Evolutionary conservation across 176 grass and related monocot species (phyloP).

Genomic region (Aegilops speltoides): DNA sequence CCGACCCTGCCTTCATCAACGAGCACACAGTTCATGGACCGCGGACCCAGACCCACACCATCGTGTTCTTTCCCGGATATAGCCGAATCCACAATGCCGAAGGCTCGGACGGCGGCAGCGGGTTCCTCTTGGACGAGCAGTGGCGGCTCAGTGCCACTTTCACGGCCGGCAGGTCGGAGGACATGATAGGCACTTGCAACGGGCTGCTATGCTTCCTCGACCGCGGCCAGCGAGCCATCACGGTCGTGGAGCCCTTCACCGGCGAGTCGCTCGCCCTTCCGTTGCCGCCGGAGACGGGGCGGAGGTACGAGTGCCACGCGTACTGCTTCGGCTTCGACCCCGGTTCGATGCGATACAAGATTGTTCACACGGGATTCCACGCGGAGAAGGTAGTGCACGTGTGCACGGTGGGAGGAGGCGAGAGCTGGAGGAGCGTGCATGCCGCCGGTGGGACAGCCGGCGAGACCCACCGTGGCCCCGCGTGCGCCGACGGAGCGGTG

Average conservation of each 20-base stretch:
- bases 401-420: not conserved
- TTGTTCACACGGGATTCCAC: not conserved
- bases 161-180: not conserved
- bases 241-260: not conserved
- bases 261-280: not conserved
- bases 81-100: no score
- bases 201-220: not conserved
- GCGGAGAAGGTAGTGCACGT: not conserved
- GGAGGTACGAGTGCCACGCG: no score
- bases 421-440: not conserved
- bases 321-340: conserved; percentile 19
- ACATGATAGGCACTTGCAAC: not conserved
- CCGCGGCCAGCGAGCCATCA: not conserved
- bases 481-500: not conserved
- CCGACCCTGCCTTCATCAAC: not conserved
- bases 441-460: not conserved
- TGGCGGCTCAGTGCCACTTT: not conserved
- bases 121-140: not conserved
- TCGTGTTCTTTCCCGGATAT: not conserved
- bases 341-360: not conserved
- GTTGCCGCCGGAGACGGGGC: no score
- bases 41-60: not conserved
- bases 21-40: not conserved
- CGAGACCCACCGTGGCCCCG: not conserved
- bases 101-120: no score